These are phyloP conservation scores for Amorphotheca resinae DNA, from an alignment of 495 filamentous ascomycete genomes.

Conservation along the genomic window DNA sequence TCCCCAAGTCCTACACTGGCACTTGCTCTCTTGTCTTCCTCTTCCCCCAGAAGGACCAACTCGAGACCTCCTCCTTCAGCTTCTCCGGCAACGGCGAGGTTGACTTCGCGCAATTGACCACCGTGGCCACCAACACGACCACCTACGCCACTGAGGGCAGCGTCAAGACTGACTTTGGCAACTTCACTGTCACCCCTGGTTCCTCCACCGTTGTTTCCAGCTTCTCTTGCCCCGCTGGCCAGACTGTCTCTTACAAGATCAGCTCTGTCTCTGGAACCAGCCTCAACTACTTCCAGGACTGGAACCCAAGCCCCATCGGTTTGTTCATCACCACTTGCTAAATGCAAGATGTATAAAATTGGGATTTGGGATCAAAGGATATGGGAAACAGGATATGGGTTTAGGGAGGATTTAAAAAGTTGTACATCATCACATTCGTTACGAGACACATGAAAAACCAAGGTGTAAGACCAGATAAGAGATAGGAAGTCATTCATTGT, in stretches of 20 bases:
- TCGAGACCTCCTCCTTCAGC: slow-evolving; percentile 43
- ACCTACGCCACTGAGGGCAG: slow-evolving; percentile 38
- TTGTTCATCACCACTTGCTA: slow-evolving; percentile 10
- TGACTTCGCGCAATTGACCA: slow-evolving; percentile 34
- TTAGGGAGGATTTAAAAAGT: too few species aligned
- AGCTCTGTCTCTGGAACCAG: slow-evolving; percentile 38
- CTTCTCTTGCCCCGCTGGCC: slow-evolving; percentile 44
- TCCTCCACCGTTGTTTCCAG: slow-evolving; percentile 40
- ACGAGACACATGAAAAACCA: too few species aligned
- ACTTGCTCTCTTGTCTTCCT: slow-evolving; percentile 56
- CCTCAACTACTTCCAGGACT: slow-evolving; percentile 50
- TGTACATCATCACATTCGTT: too few species aligned
- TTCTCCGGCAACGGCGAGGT: slow-evolving; percentile 44
- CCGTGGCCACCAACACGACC: slow-evolving; percentile 29
- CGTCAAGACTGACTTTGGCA: slow-evolving; percentile 33
- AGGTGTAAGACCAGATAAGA: too few species aligned
- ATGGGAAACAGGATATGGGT: too few species aligned
- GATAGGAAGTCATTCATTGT: too few species aligned
- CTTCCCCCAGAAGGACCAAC: slow-evolving; percentile 39
- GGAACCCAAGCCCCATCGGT: slow-evolving; percentile 8
- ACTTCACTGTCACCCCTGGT: slow-evolving; percentile 36
- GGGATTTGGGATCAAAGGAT: too few species aligned
- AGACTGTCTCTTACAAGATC: slow-evolving; percentile 40
- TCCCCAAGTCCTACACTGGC: slow-evolving; percentile 36
- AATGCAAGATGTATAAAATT: too few species aligned